These are phyloP conservation scores for Tetrahymena elliotti DNA, from an alignment of 73 alveolate genomes.

Conservation along the genomic window DNA sequence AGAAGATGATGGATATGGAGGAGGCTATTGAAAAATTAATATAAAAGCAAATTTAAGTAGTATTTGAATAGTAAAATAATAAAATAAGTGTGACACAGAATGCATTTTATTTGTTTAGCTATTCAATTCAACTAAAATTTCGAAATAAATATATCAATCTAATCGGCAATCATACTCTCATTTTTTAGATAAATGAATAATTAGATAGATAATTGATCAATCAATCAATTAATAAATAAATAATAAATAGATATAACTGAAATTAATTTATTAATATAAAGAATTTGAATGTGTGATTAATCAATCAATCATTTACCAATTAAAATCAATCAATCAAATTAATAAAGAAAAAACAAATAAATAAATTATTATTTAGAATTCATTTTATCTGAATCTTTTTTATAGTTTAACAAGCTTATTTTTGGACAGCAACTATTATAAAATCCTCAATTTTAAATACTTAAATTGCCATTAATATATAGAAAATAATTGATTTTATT, in stretches of 20 bases:
- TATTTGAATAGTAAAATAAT: background rate
- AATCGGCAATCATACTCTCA: background rate
- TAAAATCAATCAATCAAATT: background rate
- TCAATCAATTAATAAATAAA: too few species aligned
- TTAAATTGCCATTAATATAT: background rate
- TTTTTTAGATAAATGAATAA: background rate
- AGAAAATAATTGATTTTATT: too few species aligned
- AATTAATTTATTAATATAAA: background rate
- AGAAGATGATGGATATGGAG: conserved; percentile 1
- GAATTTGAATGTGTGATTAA: background rate
- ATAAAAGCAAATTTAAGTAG: background rate
- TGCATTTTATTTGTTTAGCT: background rate
- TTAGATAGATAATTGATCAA: too few species aligned
- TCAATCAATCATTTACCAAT: background rate
- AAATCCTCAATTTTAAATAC: background rate
- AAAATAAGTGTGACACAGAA: background rate
- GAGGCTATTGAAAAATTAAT: background rate
- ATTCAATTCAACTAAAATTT: background rate
- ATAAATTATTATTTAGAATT: background rate
- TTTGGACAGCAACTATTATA: background rate
- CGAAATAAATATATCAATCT: background rate
- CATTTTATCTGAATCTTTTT: background rate
- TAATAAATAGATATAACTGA: background rate
- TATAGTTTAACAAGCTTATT: background rate
- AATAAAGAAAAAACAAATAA: background rate